Base-by-base conservation (phyloP, 73 alveolate species). In the Paramecium bursaria region DNA sequence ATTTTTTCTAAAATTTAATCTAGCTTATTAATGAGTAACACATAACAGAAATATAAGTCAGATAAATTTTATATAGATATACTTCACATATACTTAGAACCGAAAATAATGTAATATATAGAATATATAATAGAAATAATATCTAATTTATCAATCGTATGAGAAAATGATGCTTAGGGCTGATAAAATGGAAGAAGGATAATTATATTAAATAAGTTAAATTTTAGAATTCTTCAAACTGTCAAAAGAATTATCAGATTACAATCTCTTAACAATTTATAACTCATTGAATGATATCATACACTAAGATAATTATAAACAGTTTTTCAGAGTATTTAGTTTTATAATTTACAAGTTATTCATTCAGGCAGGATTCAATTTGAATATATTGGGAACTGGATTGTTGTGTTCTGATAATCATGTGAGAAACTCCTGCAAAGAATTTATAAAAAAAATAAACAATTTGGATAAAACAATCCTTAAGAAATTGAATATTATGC, bases 371-470 rank as follows among this genome's bases (percentile, higher is more conserved):
- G 50, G 50, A 15, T 67, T 21, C 44, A 26, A 17, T 4, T 15
- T 35, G 15, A 67, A 67, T 67, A 33, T 29, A 14, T 67, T 67
- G 9, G 82, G 82, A 14, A 67, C 44, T 19, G 82, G 82, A 67
- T 25, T 47, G 7, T 25, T 67, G 30, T 67, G 82, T 39, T 35
- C 11, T 0, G 82, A 67, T 67, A 10, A 21, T 35, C 2, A 25
- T 21, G 82, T 67, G 6, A 11, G 33, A 27, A 47, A 31, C 2
- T 39, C 33, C 33, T 67, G 82, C 22, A 33, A 57, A 67, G 82
- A 67, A 0, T 35, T 31, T 3, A 39, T 67, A 27, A 67, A 67
- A 67, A 39, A 9, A 31, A 35, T 67, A 15, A 57, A 67, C 13
- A 67, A 67, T 2, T 67, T 22, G 27, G 82, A 67, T 67, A 67